Evolutionary conservation across 2,329 filamentous ascomycete species (phyloP), one percentile per base, ranked within the genome.

Genomic region (Colletotrichum acutatum): DNA sequence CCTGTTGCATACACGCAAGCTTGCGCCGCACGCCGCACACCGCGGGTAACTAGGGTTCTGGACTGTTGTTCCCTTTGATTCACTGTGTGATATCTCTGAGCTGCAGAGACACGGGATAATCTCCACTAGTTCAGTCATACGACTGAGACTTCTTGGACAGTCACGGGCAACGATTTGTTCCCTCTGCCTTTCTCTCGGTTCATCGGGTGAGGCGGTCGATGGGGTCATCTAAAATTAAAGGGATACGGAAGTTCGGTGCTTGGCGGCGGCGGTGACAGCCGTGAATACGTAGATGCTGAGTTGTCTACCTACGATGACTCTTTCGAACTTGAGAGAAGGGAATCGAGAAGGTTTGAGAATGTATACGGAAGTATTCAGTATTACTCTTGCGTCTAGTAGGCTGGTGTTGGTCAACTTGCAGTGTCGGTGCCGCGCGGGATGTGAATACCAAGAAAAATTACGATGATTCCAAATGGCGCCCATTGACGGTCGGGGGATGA

Each of bases 131-230:
- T 42, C 37, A 42, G 37, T 72, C 68, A 67, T 74, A 66, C 68
- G 68, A 74, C 62, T 54, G 57, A 71, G 58, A 53, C 57, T 71
- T 71, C 30, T 71, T 34, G 61, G 68, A 19, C 71, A 26, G 70
- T 72, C 66, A 65, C 66, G 66, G 32, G 26, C 53, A 42, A 26
- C 16, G 24, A 52, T 54, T 54, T 24, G 26, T 34, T 26, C 22
- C 58, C 28, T 32, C 37, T 42, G 16, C 37, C 32, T 34, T 2
- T 42, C 37, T 42, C 37, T 42, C 37, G 37, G 37, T 5, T 14
- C 16, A 19, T 14, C 60, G 46, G 46, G 54, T 72, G 28, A 46
- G 66, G 70, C 70, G 66, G 66, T 57, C 56, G 66, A 66, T 49
- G 19, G 19, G 24, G 19, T 56, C n/a, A 53, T 34, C 60, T 70